Percentiles rank a stretch among this genome's conserved stretches.
phyloP scores from a whole-genome alignment of 495 filamentous ascomycete genomes.

The Aspergillus biplanus region DNA sequence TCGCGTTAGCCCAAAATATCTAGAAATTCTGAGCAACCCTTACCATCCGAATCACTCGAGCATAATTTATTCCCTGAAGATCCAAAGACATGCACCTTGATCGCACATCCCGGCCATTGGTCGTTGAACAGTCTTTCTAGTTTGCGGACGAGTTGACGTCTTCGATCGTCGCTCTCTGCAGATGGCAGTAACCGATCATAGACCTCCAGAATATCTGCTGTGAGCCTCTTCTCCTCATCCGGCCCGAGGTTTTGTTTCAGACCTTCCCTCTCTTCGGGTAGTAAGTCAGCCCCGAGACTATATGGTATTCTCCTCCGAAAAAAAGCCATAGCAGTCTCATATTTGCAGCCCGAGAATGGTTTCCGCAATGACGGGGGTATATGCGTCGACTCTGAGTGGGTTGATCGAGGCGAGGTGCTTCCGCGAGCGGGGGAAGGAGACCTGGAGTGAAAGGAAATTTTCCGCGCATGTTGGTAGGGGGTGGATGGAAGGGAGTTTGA shows the following conservation, averaged over 20 bases:
- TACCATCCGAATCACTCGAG: conserved; percentile 96
- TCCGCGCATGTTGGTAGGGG: conserved; percentile 84
- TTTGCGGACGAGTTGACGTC: conserved; percentile 78
- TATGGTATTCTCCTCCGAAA: conserved; percentile 89
- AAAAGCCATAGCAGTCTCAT: conserved; percentile 75
- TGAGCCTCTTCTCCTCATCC: conserved; percentile 77
- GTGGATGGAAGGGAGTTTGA: conserved; percentile 95
- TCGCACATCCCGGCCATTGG: conserved; percentile 89
- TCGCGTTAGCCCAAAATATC: conserved; percentile 26
- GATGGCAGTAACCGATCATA: conserved; percentile 87
- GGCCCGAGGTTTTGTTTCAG: conserved; percentile 69
- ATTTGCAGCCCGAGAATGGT: conserved; percentile 69
- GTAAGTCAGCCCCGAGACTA: conserved; percentile 72
- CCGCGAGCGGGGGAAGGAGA: conserved; percentile 82
- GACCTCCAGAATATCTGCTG: conserved; percentile 77
- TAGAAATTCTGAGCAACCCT: conserved; percentile 27
- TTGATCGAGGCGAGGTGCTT: conserved; percentile 87
- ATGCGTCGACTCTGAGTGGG: conserved; percentile 83
- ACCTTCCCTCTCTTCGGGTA: conserved; percentile 68
- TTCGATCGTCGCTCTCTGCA: conserved; percentile 72
- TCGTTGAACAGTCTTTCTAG: conserved; percentile 83
- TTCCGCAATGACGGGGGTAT: conserved; percentile 67
- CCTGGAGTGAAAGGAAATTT: conserved; percentile 80
- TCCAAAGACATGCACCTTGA: conserved; percentile 91
- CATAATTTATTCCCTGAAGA: conserved; percentile 95